A percentile compares a stretch with the other conserved stretches of the same genome.
Evolutionary conservation across 1,139 yeast species (phyloP).

Genomic region (Wickerhamomyces sp.): DNA sequence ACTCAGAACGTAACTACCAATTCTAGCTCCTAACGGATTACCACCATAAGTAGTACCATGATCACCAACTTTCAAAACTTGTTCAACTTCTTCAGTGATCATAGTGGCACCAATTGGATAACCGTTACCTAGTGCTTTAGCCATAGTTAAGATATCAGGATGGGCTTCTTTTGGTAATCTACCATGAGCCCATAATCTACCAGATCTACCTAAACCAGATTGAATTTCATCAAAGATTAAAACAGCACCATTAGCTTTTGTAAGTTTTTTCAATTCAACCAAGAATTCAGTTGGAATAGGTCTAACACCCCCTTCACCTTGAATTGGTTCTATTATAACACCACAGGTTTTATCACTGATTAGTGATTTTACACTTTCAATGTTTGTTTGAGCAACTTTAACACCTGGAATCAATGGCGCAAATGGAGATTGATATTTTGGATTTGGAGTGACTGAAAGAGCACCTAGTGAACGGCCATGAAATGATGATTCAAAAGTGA

Average conservation of each 20-base stretch:
- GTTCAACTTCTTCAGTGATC: slow-evolving; percentile 74
- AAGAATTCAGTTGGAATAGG: slow-evolving; percentile 62
- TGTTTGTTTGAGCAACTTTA: slow-evolving; percentile 51
- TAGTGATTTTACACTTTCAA: slow-evolving; percentile 50
- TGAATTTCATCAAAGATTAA: slow-evolving; percentile 94
- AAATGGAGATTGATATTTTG: slow-evolving; percentile 88
- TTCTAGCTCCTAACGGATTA: slow-evolving; percentile 83
- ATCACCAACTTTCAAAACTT: slow-evolving; percentile 76
- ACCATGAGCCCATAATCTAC: slow-evolving; percentile 90
- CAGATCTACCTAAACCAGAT: slow-evolving; percentile 93
- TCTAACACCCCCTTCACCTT: slow-evolving; percentile 96
- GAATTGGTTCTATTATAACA: slow-evolving; percentile 92
- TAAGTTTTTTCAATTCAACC: slow-evolving; percentile 57
- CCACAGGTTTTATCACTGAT: slow-evolving; percentile 80
- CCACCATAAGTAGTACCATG: slow-evolving; percentile 99
- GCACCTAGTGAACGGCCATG: slow-evolving; percentile 97
- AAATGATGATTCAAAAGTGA: slow-evolving; percentile 84
- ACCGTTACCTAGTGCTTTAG: slow-evolving; percentile 97
- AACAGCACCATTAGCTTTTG: slow-evolving; percentile 65
- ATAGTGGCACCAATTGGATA: slow-evolving; percentile 94
- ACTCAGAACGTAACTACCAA: slow-evolving; percentile 71
- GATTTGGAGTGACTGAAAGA: slow-evolving; percentile 83
- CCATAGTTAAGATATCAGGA: slow-evolving; percentile 91
- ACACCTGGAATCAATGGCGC: slow-evolving; percentile 88
- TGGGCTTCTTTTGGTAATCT: slow-evolving; percentile 70